Evolutionary conservation across 805 yeast genomes (phyloP), one percentile per base, ranked within the genome.

Genomic region (Hanseniaspora lindneri): DNA sequence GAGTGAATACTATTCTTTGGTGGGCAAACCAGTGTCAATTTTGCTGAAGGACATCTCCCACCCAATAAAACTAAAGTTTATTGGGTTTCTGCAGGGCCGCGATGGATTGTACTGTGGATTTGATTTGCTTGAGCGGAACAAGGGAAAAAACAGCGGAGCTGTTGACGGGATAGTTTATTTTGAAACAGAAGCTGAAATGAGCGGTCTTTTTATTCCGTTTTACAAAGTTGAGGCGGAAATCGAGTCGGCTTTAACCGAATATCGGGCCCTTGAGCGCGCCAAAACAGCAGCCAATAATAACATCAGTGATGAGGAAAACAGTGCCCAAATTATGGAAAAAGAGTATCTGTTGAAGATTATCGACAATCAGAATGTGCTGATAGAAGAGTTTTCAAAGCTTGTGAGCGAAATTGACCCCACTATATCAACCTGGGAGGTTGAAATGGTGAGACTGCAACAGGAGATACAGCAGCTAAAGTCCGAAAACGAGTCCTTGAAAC

Each of bases 71-170:
- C 66, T 88, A 46, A 70, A 77, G 51, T 88, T 73, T 62, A 69
- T 79, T 19, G 98, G 96, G 1, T 63, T 72, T 2, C 84, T 89
- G 16, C 73, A 77, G 20, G 80, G 80, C 20, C 85, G 83, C 58
- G 63, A 66, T 6, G 95, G 95, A 0, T 68, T 71, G 10, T 89
- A 79, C 67, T 95, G 88, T 4, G 98, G 98, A 2, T 72, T 89
- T 5, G 96, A 89, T 60, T 66, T 89, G 37, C 57, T 77, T n/a
- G 88, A 83, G 1, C 79, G 74, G 0, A 59, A 67, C 4, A 68
- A 75, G 48, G 98, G 98, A 20, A 83, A 85, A 62, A 92, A 89
- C 59, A 74, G 77, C 48, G 98, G 98, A n/a, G 73, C 75, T 36
- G 86, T 79, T 39, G 74, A 80, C 50, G 95, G 94, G 0, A 60